Evolutionary conservation across 768 basidiomycete genomes (phyloP), one percentile per base, ranked within the genome.

Genomic region (Macrolepiota dolichaula): DNA sequence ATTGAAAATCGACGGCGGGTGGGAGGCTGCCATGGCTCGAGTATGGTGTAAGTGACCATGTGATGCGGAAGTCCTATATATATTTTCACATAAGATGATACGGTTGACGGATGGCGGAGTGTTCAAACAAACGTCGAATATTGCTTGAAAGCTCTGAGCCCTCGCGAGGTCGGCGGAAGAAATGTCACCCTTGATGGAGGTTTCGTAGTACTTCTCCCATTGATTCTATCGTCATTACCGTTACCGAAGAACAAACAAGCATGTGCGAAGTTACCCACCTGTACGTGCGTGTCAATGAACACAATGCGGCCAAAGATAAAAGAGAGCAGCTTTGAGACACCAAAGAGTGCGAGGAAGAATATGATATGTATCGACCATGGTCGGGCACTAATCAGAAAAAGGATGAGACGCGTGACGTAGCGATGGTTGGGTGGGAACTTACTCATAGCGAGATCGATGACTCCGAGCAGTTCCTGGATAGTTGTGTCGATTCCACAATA

Each of bases 41-140:
- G 60, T 75, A 77, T 1, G 77, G 76, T 2, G 74, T 64, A 29
- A 79, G 58, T 4, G 76, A 77, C 77, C 78, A 79, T 13, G 76
- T 77, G 5, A 76, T 56, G 12, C 65, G 56, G 36, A 62, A 73
- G 54, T 73, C 64, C 78, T 79, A 40, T 1, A 49, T 24, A 24
- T 22, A 13, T 10, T 11, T 19, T n/a, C n/a, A 13, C 12, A 24
- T 24, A 12, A 22, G 12, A 13, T 25, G 7, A 12, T 29, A 11
- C n/a, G n/a, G 46, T 19, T 12, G 24, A 11, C 25, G 9, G 22
- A 24, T 7, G 47, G 47, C 38, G 22, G 44, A 25, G 36, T n/a
- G 17, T 2, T 47, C 36, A 1, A 12, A 54, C 49, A 47, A 27
- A 57, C 57, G 40, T 57, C 32, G 58, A 78, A 77, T 6, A 65